Percentiles rank a stretch among this genome's conserved stretches.
phyloP scores from a whole-genome alignment of 352 stramenopile species.

The Globisporangium echinulatum region DNA sequence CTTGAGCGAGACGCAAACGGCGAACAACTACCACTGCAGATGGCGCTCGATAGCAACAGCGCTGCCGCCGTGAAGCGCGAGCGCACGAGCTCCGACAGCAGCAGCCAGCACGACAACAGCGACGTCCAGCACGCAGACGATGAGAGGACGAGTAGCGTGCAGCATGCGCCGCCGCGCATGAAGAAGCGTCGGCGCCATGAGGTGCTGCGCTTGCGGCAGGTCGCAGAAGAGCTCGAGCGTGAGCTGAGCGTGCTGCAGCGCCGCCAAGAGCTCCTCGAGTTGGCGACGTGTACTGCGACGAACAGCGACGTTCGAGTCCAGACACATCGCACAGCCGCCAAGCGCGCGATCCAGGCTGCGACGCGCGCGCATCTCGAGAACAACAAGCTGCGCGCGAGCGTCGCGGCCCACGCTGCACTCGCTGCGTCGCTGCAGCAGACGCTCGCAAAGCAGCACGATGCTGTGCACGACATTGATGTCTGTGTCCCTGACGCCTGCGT shows the following conservation, averaged over 20 bases:
- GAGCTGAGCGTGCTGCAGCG: background rate
- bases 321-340: slow-evolving; percentile 13
- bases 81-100: background rate
- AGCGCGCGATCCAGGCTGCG: slow-evolving; percentile 27
- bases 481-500: no score
- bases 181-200: slow-evolving; percentile 4
- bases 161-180: background rate
- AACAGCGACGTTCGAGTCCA: no score
- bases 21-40: no score
- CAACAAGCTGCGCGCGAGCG: slow-evolving; percentile 30
- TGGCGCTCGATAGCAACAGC: background rate
- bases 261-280: background rate
- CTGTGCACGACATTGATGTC: no score
- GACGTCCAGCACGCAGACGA: background rate
- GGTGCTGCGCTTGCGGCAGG: slow-evolving; percentile 1
- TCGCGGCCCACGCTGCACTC: slow-evolving; percentile 34
- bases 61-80: background rate
- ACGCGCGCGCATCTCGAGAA: slow-evolving; percentile 37
- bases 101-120: background rate
- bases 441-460: slow-evolving; percentile 21
- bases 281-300: no score
- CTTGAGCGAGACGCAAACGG: no score
- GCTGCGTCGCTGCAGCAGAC: slow-evolving; percentile 31
- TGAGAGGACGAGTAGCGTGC: background rate
- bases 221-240: background rate